These are phyloP conservation scores for Phaeodactylum tricornutum DNA, from an alignment of 108 stramenopile genomes.

Conservation along the genomic window DNA sequence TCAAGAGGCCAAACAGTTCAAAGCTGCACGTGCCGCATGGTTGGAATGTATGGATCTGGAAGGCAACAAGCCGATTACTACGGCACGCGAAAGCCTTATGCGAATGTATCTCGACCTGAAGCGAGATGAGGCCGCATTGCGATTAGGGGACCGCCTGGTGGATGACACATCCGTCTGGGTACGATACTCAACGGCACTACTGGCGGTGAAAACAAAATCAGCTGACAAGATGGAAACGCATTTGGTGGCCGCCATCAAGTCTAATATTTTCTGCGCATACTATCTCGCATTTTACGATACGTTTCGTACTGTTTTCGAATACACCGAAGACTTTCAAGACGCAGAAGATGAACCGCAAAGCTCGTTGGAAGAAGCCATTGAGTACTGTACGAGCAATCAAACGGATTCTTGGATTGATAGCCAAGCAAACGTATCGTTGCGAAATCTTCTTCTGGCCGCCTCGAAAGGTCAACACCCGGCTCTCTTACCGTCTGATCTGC, in stretches of 20 bases:
- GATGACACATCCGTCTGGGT: constrained; percentile 68
- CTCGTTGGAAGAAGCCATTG: constrained; percentile 73
- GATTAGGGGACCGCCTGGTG: constrained; percentile 8
- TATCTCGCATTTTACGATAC: constrained; percentile 57
- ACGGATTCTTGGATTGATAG: constrained; percentile 57
- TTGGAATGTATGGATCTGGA: constrained; percentile 69
- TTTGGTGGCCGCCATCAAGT: constrained; percentile 42
- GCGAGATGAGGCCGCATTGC: constrained; percentile 42
- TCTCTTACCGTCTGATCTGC: constrained; percentile 26
- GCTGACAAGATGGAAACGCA: constrained; percentile 1
- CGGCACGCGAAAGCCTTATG: constrained; percentile 62
- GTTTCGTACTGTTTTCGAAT: constrained; percentile 71
- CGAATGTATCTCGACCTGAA: constrained; percentile 65
- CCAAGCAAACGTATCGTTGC: constrained; percentile 30
- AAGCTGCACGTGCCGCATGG: constrained; percentile 51
- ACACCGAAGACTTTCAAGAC: constrained; percentile 73
- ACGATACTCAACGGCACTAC: constrained; percentile 59
- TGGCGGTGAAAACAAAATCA: constrained; percentile 12
- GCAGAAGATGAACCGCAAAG: constrained; percentile 31
- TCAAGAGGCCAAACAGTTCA: constrained; percentile 49
- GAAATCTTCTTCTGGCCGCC: constrained; percentile 29
- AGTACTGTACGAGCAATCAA: constrained; percentile 62
- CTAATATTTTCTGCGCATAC: constrained; percentile 67
- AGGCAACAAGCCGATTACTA: constrained; percentile 23
- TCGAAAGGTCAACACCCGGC: constrained; percentile 16